These are phyloP conservation scores for Mortierella sp. DNA, from an alignment of 371 early-diverging fungal species.

Conservation along the genomic window DNA sequence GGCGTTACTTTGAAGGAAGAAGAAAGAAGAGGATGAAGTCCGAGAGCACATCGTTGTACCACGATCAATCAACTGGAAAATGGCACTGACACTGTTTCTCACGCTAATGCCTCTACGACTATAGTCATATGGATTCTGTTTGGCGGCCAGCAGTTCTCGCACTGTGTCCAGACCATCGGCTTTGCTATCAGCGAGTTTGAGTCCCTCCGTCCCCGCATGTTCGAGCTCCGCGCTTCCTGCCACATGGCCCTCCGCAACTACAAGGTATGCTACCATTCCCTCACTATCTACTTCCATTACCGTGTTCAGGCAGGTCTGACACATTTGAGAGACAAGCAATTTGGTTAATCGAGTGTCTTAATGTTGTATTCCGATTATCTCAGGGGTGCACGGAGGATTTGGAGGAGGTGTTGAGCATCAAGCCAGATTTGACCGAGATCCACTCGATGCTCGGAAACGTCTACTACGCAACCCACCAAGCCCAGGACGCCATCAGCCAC, in stretches of 20 bases:
- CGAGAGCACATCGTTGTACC: background rate
- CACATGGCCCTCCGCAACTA: constrained; percentile 64
- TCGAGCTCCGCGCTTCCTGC: constrained; percentile 71
- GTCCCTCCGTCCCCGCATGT: constrained; percentile 66
- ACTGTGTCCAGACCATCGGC: constrained; percentile 69
- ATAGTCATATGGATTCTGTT: constrained; percentile 67
- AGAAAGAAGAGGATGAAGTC: background rate
- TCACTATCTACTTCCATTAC: background rate
- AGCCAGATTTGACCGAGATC: constrained; percentile 62
- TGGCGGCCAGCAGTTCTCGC: constrained; percentile 70
- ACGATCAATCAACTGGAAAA: background rate
- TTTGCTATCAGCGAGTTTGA: constrained; percentile 70
- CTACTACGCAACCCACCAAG: constrained; percentile 64
- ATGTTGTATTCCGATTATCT: constrained; percentile 12
- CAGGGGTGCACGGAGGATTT: constrained; percentile 68
- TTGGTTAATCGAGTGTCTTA: background rate
- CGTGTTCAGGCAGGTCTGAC: too few relatives aligned
- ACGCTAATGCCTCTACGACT: background rate
- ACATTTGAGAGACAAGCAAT: background rate
- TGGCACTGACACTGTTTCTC: background rate
- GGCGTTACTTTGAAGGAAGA: background rate
- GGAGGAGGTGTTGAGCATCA: constrained; percentile 62
- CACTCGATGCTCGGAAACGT: constrained; percentile 69
- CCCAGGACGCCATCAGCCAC: constrained; percentile 62
- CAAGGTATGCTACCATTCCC: constrained; percentile 31